Base-by-base conservation (phyloP, 2,329 filamentous ascomycete species). In the Nothomitra cinnamomea region DNA sequence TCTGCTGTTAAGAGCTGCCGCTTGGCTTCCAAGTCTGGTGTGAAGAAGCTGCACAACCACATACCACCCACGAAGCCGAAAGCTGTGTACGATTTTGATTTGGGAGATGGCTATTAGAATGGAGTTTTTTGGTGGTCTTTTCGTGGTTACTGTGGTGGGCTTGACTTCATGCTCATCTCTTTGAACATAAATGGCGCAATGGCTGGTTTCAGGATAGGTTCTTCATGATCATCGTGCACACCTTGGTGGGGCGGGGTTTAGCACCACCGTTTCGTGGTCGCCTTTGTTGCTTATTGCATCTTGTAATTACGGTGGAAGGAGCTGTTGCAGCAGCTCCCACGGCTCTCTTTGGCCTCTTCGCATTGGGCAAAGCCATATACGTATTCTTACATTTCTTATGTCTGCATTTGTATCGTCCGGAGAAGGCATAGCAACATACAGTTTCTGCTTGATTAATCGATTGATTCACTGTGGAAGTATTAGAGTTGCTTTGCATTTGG, bases 1-100 rank as follows among this genome's bases (percentile, higher is more conserved):
- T 25, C 53, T 4, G 53, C 42, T 21, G 50, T 35, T 12, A 36
- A 51, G 28, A 50, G 53, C 45, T 54, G 53, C 32, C 45, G 32
- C 24, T 13, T 38, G 17, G 45, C 41, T 15, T 15, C 17, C n/a
- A 54, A 54, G 48, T 36, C 47, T 12, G n/a, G 15, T 17, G 45
- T 54, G 19, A 45, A 21, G 25, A 54, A 54, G 53, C 24, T 50
- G 8, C 53, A 54, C 19, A 49, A 54, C 19, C 53, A 54, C 19
- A 25, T 54, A 17, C 53, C 53, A n/a, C 53, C 53, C 15, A 25
- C 35, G 3, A 54, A 53, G 48, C 3, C 15, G 7, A 54, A 41
- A 25, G 21, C 47, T 15, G 28, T 51, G 5, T 49, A 54, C 22
- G 28, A 43, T 21, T 54, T 54, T 54, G 53, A 54, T 25, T 49